Base-by-base conservation (phyloP, 129 eudicot genomes). In the Flaveria bidentis region DNA sequence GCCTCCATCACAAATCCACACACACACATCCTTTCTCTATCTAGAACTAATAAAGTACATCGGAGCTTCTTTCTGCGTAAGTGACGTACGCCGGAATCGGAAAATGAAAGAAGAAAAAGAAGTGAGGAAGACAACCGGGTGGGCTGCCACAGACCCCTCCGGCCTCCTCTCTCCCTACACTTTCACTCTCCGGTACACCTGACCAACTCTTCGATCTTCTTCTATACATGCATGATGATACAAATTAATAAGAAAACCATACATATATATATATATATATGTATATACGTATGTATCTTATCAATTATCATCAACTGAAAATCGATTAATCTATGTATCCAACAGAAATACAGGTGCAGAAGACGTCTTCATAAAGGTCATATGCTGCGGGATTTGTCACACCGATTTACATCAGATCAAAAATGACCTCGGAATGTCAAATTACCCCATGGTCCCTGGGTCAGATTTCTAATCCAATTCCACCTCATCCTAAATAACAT, bases 391-490 rank as follows among this genome's bases (percentile, higher is more conserved):
- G 20, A 76, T 94, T 74, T 91, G 97, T 67, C 99, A 94, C 36
- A 85, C 97, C 17, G 99, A 94, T 87, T 9, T 94, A 83, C 99
- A 91, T 64, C 96, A 94, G 73, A 53, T 83, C 62, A 91, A 91
- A 71, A 94, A 94, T 83, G 97, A 94, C 42, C 97, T 94, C 56
- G 96, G 96, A 74, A 88, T 88, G 91, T 89, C 99, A 22, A 88
- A 84, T 70, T 94, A 94, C 70, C 99, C 99, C 76, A 91, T 94
- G 99, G 99, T 94, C 82, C 99, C 99, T 12, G 99, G 99, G 97
- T 94, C 67, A 20, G n/a, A 4, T 41, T 63, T 23, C 67, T 39
- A 52, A 17, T 36, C 65, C 41, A 36, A 5, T 5, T 36, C 6
- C 39, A 33, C 39, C 39, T 5, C 39, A 20, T 33, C 39, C 39